These are phyloP conservation scores for Cephalotrichum gorgonifer DNA, from an alignment of 2,329 filamentous ascomycete genomes.

Conservation along the genomic window DNA sequence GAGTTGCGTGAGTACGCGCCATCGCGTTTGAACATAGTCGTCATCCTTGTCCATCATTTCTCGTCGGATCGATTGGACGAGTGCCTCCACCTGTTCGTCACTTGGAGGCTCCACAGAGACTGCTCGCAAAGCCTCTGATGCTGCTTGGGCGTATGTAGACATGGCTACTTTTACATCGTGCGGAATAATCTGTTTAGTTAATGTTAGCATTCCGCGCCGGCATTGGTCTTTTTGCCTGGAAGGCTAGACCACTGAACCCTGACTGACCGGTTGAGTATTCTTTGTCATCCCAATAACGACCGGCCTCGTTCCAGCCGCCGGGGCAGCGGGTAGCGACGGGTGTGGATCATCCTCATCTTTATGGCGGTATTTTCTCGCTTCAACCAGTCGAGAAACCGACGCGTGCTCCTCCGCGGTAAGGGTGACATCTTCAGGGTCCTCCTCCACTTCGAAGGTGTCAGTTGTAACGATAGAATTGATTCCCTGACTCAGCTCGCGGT, in stretches of 20 bases:
- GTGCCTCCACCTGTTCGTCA: slow-evolving; percentile 15
- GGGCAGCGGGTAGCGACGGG: not conserved
- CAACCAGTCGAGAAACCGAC: slow-evolving; percentile 32
- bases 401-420: slow-evolving; percentile 51
- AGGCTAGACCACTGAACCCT: not conserved
- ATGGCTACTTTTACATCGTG: not conserved
- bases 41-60: slow-evolving; percentile 55
- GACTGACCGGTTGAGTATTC: not conserved
- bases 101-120: not conserved
- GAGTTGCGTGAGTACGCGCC: not conserved
- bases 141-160: not conserved
- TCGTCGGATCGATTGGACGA: slow-evolving; percentile 51
- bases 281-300: not conserved
- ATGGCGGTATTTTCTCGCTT: not conserved
- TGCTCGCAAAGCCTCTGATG: not conserved
- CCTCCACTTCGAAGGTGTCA: slow-evolving; percentile 58
- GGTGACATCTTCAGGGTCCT: slow-evolving; percentile 45
- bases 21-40: not conserved
- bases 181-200: not conserved
- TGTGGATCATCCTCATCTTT: not conserved
- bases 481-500: slow-evolving; percentile 20
- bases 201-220: not conserved
- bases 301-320: not conserved
- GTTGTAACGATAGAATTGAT: slow-evolving; percentile 53
- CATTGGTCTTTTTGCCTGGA: not conserved